Base-by-base conservation (phyloP, 2,329 filamentous ascomycete genomes). In the Fusarium sublunatum region DNA sequence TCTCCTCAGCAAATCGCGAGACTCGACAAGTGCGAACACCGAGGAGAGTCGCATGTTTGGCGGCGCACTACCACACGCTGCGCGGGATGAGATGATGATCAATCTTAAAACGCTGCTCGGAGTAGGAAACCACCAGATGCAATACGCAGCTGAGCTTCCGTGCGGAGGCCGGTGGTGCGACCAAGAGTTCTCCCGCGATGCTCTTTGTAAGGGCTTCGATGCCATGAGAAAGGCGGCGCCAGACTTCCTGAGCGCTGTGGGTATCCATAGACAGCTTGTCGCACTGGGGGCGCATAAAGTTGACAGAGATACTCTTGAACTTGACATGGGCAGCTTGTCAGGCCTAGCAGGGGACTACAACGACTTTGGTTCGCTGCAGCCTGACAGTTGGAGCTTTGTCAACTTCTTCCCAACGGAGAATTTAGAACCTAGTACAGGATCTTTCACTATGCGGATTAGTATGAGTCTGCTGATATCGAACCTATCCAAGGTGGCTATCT, bases 111-210 rank as follows among this genome's bases (percentile, higher is more conserved):
- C 35, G 44, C 22, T 40, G 3, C 36, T 22, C 3, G 35, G 43
- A 3, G 28, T 24, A 2, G 36, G 43, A 11, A 12, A 22, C 5
- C 4, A 31, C 11, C 13, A 10, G 2, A 6, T 41, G 3, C 26
- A 36, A 7, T 29, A 36, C 3, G 48, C 7, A 12, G 50, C 50
- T 4, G n/a, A 50, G 15, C 7, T 53, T 1, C 29, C 36, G 1
- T 36, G 50, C 35, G 50, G 44, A 7, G 50, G 50, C 5, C 6
- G 44, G 2, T 53, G 35, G 44, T 50, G 44, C 34, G 28, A 50
- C n/a, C 35, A 40, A 5, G 50, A 53, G 22, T 53, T 40, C 3
- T 40, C 50, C 0, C 13, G 50, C 2, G n/a, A 31, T 12, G 44
- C 40, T 0, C 50, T 53, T 1, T 13, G 34, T 2, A 34, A 19